These are phyloP conservation scores for Colletotrichum euphorbiae DNA, from an alignment of 2,329 filamentous ascomycete genomes.

Conservation along the genomic window DNA sequence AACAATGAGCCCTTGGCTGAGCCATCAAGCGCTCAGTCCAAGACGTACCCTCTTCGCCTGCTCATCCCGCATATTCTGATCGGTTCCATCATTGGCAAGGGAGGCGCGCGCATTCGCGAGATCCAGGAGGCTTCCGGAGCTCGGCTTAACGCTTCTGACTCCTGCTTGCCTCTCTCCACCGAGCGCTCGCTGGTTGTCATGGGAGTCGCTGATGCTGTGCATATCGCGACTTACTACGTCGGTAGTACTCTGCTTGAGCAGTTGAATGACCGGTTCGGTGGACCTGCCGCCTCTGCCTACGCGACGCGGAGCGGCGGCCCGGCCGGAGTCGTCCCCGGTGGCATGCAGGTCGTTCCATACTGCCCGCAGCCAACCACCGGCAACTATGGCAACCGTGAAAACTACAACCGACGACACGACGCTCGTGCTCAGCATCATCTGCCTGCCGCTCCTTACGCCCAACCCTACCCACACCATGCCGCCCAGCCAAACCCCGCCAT, in stretches of 20 bases:
- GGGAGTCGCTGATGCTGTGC: conserved; percentile 96
- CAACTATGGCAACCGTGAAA: conserved; percentile 91
- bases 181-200: conserved; percentile 98
- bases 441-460: conserved; percentile 80
- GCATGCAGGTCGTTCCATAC: conserved; percentile 99
- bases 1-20: conserved; percentile 95
- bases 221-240: conserved; percentile 99
- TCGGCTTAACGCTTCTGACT: conserved; percentile 94
- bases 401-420: conserved; percentile 79
- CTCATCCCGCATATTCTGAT: conserved; percentile 97
- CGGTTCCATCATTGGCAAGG: conserved; percentile 98
- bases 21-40: conserved; percentile 91
- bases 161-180: conserved; percentile 92
- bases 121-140: conserved; percentile 98
- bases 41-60: conserved; percentile 95
- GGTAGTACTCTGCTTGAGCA: conserved; percentile 98
- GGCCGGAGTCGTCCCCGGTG: conserved; percentile 92
- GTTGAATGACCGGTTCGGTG: conserved; percentile 94
- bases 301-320: conserved; percentile 94
- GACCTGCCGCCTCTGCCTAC: conserved; percentile 96
- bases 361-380: conserved; percentile 92
- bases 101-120: conserved; percentile 93
- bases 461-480: conserved; percentile 75
- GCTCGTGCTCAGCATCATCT: conserved; percentile 73
- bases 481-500: conserved; percentile 73